A percentile compares a stretch with the other conserved stretches of the same genome.
Conservation (phyloP, 2,329 filamentous ascomycete species). For the Erysiphe pulchra region DNA sequence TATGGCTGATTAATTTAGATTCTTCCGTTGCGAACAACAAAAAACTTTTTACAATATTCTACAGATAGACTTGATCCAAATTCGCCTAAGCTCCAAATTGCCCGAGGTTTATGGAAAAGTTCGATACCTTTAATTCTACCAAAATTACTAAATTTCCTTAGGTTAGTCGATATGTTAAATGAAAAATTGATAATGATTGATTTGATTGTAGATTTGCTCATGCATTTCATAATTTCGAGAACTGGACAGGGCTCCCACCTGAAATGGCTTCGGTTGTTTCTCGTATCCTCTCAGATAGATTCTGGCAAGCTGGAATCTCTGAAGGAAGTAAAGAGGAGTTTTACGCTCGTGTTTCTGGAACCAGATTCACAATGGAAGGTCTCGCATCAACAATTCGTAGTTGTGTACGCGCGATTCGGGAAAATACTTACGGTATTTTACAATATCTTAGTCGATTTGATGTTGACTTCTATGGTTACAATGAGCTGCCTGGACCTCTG, state of each 20-base stretch:
- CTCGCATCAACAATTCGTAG: conserved; percentile 84
- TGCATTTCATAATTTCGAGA: conserved; percentile 64
- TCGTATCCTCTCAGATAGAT: conserved; percentile 72
- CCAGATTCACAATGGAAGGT: conserved; percentile 72
- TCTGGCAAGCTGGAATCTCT: conserved; percentile 96
- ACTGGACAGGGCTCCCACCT: conserved; percentile 52
- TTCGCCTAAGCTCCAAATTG: conserved; percentile 46
- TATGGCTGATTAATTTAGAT: conserved; percentile 11
- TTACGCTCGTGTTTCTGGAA: conserved; percentile 71
- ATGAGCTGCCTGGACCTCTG: conserved; percentile 57
- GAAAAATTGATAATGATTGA: not conserved
- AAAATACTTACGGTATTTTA: conserved; percentile 81
- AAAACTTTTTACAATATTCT: conserved; percentile 75
- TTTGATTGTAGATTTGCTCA: conserved; percentile 45
- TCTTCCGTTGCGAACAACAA: conserved; percentile 67
- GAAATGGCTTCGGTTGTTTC: conserved; percentile 58
- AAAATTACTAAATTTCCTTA: conserved; percentile 61
- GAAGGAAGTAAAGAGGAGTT: conserved; percentile 92
- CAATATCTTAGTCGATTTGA: conserved; percentile 80
- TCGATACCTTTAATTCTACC: conserved; percentile 63
- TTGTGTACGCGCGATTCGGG: conserved; percentile 66
- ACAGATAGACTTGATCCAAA: conserved; percentile 66
- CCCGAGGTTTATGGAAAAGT: conserved; percentile 63
- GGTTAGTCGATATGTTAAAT: conserved; percentile 2
- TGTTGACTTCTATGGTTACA: conserved; percentile 72